Base-by-base conservation (phyloP, 2,329 filamentous ascomycete species). In the Simplicillium aogashimaense region DNA sequence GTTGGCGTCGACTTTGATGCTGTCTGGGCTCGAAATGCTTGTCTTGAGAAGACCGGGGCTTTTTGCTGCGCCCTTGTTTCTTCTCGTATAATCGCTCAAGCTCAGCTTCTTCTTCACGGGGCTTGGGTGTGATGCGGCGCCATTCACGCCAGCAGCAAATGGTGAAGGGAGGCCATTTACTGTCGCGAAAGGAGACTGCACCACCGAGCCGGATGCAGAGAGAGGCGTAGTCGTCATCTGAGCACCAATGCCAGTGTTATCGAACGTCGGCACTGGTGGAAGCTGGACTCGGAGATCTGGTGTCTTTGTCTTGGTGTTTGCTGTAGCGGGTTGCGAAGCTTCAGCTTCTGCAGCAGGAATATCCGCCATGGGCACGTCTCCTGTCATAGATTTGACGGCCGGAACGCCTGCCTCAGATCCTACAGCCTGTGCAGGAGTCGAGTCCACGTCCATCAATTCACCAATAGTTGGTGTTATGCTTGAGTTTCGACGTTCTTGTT, bases 101-200 rank as follows among this genome's bases (percentile, higher is more conserved):
- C 75, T 81, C 30, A 83, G 60, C 56, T 81, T 82, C 65, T 83
- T 82, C 59, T 80, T 81, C 28, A 77, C 63, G 3, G 78, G 78
- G 45, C 75, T 81, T 3, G 75, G 74, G 16, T 68, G 65, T 9
- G 65, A 65, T 6, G 55, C 55, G 8, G 63, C 48, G 12, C 69
- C 66, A 41, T 71, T 74, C 29, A 65, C 51, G 0, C 59, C 49
- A 0, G 64, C 46, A 4, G 59, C 51, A 39, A 76, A 71, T 0
- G 70, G 61, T 36, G 59, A 69, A 1, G 65, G 47, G 28, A 66
- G 51, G 39, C 54, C 62, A 18, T 50, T 50, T 3, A 60, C 49
- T 9, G 20, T 25, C 2, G 66, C 63, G 40, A 73, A 69, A 0
- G 76, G 73, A 0, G 76, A 78, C 39, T 74, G 69, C 1, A 60